Percentiles rank a stretch among this genome's conserved stretches.
phyloP scores from a whole-genome alignment of 1,139 yeast species.

The Arxiozyma bovina region DNA sequence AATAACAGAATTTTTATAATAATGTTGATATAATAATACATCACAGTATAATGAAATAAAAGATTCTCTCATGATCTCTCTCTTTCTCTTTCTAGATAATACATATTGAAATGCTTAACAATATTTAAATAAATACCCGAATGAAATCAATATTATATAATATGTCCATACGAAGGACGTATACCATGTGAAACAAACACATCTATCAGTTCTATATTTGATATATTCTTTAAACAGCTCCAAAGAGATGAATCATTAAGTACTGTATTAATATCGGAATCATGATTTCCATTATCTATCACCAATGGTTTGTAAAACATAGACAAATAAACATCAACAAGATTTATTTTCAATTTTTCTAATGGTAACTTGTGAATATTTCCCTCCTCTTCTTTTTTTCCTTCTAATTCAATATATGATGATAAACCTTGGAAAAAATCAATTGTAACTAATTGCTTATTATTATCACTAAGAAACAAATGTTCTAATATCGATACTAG shows the following conservation, averaged over 20 bases:
- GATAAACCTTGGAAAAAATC: neutral
- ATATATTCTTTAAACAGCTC: slow-evolving; percentile 2
- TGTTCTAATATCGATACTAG: neutral
- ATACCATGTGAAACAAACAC: slow-evolving; percentile 3
- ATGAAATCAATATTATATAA: neutral
- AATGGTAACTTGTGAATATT: neutral
- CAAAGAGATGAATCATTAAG: slow-evolving; percentile 1
- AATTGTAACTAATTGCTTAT: neutral
- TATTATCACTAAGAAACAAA: neutral
- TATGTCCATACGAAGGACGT: neutral
- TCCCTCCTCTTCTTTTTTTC: no score
- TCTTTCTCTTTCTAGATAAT: neutral
- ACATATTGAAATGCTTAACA: neutral
- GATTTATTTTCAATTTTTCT: neutral
- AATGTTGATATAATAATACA: no score
- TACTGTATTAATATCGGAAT: neutral
- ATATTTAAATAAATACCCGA: neutral
- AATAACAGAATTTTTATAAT: no score
- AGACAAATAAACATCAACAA: slow-evolving; percentile 1
- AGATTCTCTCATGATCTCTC: neutral
- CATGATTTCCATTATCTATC: neutral
- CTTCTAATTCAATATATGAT: neutral
- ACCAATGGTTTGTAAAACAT: neutral
- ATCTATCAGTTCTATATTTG: slow-evolving; percentile 5
- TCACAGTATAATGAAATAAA: no score